A percentile compares a stretch with the other conserved stretches of the same genome.
phyloP scores from a whole-genome alignment of 2,329 filamentous ascomycete genomes.

The Piedraia hortae region DNA sequence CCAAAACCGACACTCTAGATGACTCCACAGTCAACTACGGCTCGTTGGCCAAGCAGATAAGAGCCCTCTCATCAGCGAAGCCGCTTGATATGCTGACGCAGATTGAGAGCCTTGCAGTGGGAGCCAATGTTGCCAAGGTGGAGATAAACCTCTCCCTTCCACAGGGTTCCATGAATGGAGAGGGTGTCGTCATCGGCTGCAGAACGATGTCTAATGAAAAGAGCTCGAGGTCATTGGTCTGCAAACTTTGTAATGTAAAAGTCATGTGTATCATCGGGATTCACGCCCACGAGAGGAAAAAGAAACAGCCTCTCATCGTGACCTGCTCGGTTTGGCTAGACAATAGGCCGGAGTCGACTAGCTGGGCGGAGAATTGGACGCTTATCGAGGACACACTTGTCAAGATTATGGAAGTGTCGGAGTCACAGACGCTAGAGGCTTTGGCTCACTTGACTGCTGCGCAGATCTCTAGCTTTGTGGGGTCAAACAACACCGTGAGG shows the following conservation, averaged over 20 bases:
- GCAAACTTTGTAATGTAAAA: conserved; percentile 21
- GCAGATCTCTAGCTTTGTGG: no score
- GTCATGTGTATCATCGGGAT: conserved; percentile 45
- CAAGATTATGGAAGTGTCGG: conserved; percentile 16
- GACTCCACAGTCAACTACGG: conserved; percentile 55
- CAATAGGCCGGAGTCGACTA: conserved; percentile 1
- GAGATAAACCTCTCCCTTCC: conserved; percentile 24
- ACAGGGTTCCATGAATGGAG: conserved; percentile 40
- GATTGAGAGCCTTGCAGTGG: no score
- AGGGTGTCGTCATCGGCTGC: conserved; percentile 23
- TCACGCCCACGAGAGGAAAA: conserved; percentile 38
- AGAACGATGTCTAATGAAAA: conserved; percentile 7
- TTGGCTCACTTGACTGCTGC: conserved; percentile 21
- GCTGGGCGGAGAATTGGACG: conserved; percentile 1
- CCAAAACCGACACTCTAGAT: conserved; percentile 31
- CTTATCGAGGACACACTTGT: conserved; percentile 1
- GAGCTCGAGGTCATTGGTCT: conserved; percentile 2
- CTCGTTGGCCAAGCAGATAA: conserved; percentile 35
- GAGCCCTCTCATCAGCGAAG: no score
- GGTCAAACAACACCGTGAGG: conserved; percentile 21
- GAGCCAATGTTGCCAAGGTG: conserved; percentile 4
- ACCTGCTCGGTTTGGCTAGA: conserved; percentile 22
- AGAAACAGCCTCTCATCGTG: conserved; percentile 37
- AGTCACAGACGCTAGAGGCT: conserved; percentile 22
- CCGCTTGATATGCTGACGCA: no score